Percentiles rank a stretch among this genome's conserved stretches.
phyloP scores from a whole-genome alignment of 2,329 filamentous ascomycete genomes.

The Phyllosticta ampelicida region DNA sequence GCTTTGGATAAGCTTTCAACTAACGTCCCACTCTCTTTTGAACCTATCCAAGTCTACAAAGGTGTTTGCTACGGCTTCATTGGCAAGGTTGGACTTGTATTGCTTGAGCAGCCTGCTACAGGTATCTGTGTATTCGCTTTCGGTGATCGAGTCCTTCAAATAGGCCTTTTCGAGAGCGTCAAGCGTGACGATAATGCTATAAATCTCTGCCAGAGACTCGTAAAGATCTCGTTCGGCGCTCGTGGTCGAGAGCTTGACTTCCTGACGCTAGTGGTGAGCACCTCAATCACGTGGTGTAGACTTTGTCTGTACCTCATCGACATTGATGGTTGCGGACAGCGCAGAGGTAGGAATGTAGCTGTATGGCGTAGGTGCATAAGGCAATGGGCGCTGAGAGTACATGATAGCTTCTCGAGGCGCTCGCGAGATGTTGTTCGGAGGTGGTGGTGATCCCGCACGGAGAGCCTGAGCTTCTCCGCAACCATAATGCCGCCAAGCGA shows the following conservation, averaged over 20 bases:
- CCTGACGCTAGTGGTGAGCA: slow-evolving; percentile 39
- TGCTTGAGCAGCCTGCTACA: slow-evolving; percentile 90
- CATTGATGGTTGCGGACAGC: slow-evolving; percentile 68
- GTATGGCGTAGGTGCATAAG: slow-evolving; percentile 82
- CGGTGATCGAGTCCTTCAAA: slow-evolving; percentile 85
- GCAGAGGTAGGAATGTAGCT: slow-evolving; percentile 76
- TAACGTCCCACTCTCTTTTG: slow-evolving; percentile 74
- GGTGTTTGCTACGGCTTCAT: slow-evolving; percentile 79
- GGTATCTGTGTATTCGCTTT: slow-evolving; percentile 90
- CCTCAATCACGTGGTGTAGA: not conserved
- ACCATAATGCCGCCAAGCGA: slow-evolving; percentile 4
- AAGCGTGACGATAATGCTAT: slow-evolving; percentile 91
- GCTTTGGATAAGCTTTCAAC: not conserved
- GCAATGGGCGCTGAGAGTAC: slow-evolving; percentile 47
- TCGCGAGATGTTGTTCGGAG: not conserved
- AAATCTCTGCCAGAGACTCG: slow-evolving; percentile 92
- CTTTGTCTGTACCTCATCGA: slow-evolving; percentile 56
- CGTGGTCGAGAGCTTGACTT: slow-evolving; percentile 83
- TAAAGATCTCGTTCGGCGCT: slow-evolving; percentile 85
- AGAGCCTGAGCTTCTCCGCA: slow-evolving; percentile 9
- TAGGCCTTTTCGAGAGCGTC: slow-evolving; percentile 96
- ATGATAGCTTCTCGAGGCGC: slow-evolving; percentile 19
- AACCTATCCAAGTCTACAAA: slow-evolving; percentile 87
- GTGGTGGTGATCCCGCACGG: not conserved
- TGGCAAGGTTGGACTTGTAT: slow-evolving; percentile 86